Evolutionary conservation across 495 filamentous ascomycete genomes (phyloP), one percentile per base, ranked within the genome.

Genomic region (Melanomma pulvis-pyrius): DNA sequence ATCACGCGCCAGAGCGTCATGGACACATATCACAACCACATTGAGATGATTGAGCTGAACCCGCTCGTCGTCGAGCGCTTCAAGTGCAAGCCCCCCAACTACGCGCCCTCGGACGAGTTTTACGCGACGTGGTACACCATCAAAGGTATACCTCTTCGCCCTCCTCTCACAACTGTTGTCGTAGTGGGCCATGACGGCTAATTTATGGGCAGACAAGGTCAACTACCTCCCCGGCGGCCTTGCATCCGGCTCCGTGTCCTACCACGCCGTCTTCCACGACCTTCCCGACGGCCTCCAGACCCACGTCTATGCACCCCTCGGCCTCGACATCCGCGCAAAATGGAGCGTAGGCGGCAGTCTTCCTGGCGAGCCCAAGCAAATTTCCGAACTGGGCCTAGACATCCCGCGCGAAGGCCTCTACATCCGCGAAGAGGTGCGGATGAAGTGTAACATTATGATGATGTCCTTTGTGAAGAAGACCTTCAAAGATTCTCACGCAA

Each of bases 21-120:
- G 63, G 80, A 84, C 26, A 87, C 88, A 22, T 82, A 93, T 6
- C 88, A 91, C 75, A 83, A 85, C 71, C 89, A 92, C 72, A 74
- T 79, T 44, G 86, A 86, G 62, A 92, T 94, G 84, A 93, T 93
- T 70, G 87, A 90, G 47, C 80, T 92, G 26, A 94, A 92, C 74
- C 91, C 91, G 0, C 82, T 93, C 7, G 89, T 94, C 53, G 83
- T 88, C 49, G 83, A 88, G 39, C 83, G 89, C 44, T 82, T 87
- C 59, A 81, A 81, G 0, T 87, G 88, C 74, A 80, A 80, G 24
- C 79, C 89, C 0, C 90, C 89, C 0, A 71, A 78, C 13, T 80
- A 87, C 72, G 86, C 88, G 7, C 69, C 79, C 6, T 74, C 83
- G 8, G 90, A 94, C 64, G 88, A 92, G 75, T 82, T 78, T 51